Evolutionary conservation across 129 eudicot genomes (phyloP), one percentile per base, ranked within the genome.

Genomic region (Tanacetum coccineum): DNA sequence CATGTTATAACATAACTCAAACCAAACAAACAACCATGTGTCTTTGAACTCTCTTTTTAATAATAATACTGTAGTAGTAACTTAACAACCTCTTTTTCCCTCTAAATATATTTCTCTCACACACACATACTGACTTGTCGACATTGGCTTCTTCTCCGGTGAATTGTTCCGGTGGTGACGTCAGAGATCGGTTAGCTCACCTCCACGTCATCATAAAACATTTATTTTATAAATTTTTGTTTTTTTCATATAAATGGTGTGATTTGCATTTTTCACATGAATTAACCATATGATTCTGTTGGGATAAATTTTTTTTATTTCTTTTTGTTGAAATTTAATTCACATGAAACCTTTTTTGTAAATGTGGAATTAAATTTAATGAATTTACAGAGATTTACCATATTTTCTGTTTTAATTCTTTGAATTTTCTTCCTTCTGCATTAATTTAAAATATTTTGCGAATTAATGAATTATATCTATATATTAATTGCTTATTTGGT

Each of bases 151-250:
- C 25, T 73, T 74, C 74, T 42, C 52, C 71, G 74, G 80, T 54
- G 26, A 62, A 32, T 51, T 70, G 20, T 22, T 75, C 81, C 81
- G 79, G 81, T 76, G 57, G 49, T 72, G 66, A 75, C 65, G 73
- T 70, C 71, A 46, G 53, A 76, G 84, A 84, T 81, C 86, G 83
- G 86, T 84, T 79, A 81, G 85, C 81, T 84, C 62, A 74, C 64
- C 68, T 55, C 13, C 68, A 74, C 71, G 78, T 74, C 42, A 36
- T 36, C 42, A 36, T 7, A 1, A 36, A 36, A 36, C 42, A 36
- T 36, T 6, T 36, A 36, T 36, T 36, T 36, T 36, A 6, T 36
- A 36, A 36, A 36, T 6, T 6, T 36, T 36, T 2, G 9, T 39
- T 28, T 9, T 19, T 20, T 59, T 58, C 45, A 66, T 57, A 44